phyloP scores from a whole-genome alignment of 176 grass and related monocot species.

The Paspalum notatum region DNA sequence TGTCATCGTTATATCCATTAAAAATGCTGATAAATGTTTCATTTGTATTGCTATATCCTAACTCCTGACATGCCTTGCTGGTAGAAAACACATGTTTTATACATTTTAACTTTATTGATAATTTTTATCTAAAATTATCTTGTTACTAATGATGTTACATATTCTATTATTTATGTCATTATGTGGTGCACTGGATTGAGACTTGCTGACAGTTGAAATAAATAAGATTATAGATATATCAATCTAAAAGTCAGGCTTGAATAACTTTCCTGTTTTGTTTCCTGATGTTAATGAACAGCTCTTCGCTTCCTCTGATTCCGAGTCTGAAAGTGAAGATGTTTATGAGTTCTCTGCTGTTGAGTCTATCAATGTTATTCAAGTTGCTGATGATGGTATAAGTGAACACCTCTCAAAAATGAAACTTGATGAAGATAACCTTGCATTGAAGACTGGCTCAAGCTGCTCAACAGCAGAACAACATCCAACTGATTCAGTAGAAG shows the following conservation, averaged over 20 bases:
- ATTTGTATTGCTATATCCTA: constrained; percentile 25
- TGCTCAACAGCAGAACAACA: constrained; percentile 20
- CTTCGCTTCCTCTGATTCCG: constrained; percentile 55
- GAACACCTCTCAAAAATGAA: constrained; percentile 62
- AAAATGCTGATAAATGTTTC: constrained; percentile 18
- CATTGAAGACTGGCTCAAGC: constrained; percentile 41
- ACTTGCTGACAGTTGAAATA: constrained; percentile 7
- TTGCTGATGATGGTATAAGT: constrained; percentile 52
- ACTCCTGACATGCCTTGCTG: constrained; percentile 7
- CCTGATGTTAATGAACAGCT: constrained; percentile 54
- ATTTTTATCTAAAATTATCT: constrained; percentile 10
- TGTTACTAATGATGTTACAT: constrained; percentile 1
- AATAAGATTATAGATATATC: constrained; percentile 23
- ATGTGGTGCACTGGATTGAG: neutral
- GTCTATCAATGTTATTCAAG: constrained; percentile 38
- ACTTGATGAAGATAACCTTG: constrained; percentile 53
- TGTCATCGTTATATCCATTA: neutral
- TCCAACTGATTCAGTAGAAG: constrained; percentile 37
- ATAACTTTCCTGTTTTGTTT: constrained; percentile 37
- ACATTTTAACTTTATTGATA: neutral
- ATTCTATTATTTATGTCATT: constrained; percentile 13
- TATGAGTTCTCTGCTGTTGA: constrained; percentile 42
- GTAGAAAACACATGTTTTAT: constrained; percentile 19
- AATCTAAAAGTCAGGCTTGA: constrained; percentile 10
- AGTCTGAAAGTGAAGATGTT: constrained; percentile 65